Evolutionary conservation across 2,329 filamentous ascomycete genomes (phyloP), one percentile per base, ranked within the genome.

Genomic region (Lachnellula suecica): DNA sequence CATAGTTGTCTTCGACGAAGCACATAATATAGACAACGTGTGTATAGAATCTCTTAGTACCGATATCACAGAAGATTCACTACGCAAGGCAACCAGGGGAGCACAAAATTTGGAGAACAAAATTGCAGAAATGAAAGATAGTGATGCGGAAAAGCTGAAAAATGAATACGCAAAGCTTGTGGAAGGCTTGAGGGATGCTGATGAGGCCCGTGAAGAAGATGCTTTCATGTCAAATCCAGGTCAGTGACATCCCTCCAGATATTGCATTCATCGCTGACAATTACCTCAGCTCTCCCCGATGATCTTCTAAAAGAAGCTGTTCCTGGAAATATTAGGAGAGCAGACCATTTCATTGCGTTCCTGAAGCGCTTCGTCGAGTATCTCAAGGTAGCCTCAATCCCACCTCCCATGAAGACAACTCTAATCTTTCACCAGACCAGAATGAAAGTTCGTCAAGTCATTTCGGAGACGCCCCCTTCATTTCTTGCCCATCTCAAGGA

Each of bases 1-100:
- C 69, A 99, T 99, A 47, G 90, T 99, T 19, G 94, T 99, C 3
- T 99, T 99, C 60, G 94, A 99, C 66, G 94, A 99, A 71, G 94
- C 94, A 13, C 94, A 99, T 74, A 99, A 99, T 67, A 99, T 99
- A 63, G 94, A 99, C 78, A 99, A 99, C 68, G 94, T 99, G 53
- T 99, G 95, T 69, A 99, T 99, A 61, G 94, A 99, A 68, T 93
- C 94, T 2, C 75, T 97, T 11, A 99, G 94, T 66, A 97, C 96
- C 38, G 94, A 99, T 65, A 83, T 99, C 52, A 97, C 93, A 0
- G 92, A 99, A 67, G 94, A 97, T 62, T 97, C 93, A 0, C 71
- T 99, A 48, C 84, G 92, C 20, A 96, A 91, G 72, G 94, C 94
- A 19, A 92, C 91, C 1, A 82, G 91, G 59, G 94, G 94, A 4